Conservation (phyloP, 371 early-diverging fungal genomes). For the Catenaria anguillulae region DNA sequence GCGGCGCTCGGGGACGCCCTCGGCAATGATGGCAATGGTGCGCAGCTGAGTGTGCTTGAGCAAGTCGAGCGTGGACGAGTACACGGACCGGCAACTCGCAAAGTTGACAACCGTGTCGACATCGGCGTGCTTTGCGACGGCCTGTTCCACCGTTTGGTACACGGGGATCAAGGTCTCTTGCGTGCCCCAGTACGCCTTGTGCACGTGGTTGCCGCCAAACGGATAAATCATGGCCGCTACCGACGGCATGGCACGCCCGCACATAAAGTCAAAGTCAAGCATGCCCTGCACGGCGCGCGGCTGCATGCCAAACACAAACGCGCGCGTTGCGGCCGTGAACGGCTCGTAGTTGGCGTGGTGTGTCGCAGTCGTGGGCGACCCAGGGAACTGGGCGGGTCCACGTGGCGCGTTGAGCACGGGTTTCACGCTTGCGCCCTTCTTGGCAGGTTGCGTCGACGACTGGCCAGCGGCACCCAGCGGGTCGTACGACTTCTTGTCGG, state of each 20-base stretch:
- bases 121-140: conserved; percentile 70
- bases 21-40: conserved; percentile 93
- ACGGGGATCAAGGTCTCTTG: conserved; percentile 91
- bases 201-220: conserved; percentile 92
- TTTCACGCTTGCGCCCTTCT: neutral
- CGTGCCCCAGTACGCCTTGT: conserved; percentile 98
- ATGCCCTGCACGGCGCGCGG: conserved; percentile 97
- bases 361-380: neutral
- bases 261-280: conserved; percentile 97
- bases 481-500: conserved; percentile 1
- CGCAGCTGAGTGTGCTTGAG: conserved; percentile 60
- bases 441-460: neutral
- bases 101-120: conserved; percentile 93
- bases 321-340: conserved; percentile 77
- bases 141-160: conserved; percentile 73
- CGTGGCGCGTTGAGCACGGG: neutral
- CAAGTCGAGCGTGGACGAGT: conserved; percentile 78
- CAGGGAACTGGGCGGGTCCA: conserved; percentile 11
- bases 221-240: conserved; percentile 98
- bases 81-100: conserved; percentile 91
- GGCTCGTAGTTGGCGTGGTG: conserved; percentile 49
- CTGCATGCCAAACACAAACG: conserved; percentile 96
- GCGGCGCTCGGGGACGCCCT: conserved; percentile 95
- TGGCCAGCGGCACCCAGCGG: neutral
- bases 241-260: conserved; percentile 87